phyloP scores from a whole-genome alignment of 2,329 filamentous ascomycete genomes.

The Penicillium concentricum region DNA sequence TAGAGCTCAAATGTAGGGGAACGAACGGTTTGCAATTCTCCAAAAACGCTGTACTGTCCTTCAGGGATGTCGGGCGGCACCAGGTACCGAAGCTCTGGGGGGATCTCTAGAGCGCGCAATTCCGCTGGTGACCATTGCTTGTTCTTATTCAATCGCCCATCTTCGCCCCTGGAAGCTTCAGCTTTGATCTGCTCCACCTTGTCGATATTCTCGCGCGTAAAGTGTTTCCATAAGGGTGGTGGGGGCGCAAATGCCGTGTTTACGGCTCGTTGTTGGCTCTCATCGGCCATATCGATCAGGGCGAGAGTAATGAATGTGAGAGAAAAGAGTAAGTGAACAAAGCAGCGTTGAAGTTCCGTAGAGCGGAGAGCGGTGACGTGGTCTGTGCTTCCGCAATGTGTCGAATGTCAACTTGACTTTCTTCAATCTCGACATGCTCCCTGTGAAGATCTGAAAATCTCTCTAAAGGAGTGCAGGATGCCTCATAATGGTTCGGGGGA shows the following conservation, averaged over 20 bases:
- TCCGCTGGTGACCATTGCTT: slow-evolving; percentile 37
- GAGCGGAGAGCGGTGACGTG: slow-evolving; percentile 10
- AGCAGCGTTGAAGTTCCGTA: neutral
- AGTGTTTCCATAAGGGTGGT: slow-evolving; percentile 85
- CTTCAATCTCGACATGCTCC: slow-evolving; percentile 3
- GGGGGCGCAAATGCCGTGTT: slow-evolving; percentile 78
- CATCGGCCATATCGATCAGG: slow-evolving; percentile 57
- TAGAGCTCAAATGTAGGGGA: neutral
- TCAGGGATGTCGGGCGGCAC: slow-evolving; percentile 76
- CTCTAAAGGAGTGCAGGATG: slow-evolving; percentile 19
- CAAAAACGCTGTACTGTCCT: slow-evolving; percentile 74
- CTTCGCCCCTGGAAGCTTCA: slow-evolving; percentile 31
- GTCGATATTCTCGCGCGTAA: slow-evolving; percentile 72
- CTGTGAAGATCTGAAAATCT: slow-evolving; percentile 8
- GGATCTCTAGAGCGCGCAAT: slow-evolving; percentile 51
- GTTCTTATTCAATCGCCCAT: slow-evolving; percentile 27
- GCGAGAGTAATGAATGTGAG: neutral
- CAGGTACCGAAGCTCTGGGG: slow-evolving; percentile 71
- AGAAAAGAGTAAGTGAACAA: neutral
- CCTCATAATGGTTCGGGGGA: slow-evolving; percentile 29
- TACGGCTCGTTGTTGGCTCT: slow-evolving; percentile 45
- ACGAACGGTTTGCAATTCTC: slow-evolving; percentile 60
- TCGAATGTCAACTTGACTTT: neutral
- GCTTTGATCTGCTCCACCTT: slow-evolving; percentile 55
- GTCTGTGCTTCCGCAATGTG: slow-evolving; percentile 17